A percentile compares a stretch with the other conserved stretches of the same genome.
These are phyloP conservation scores for Tetrahymena malaccensis DNA, from an alignment of 73 alveolate species.

Conservation along the genomic window DNA sequence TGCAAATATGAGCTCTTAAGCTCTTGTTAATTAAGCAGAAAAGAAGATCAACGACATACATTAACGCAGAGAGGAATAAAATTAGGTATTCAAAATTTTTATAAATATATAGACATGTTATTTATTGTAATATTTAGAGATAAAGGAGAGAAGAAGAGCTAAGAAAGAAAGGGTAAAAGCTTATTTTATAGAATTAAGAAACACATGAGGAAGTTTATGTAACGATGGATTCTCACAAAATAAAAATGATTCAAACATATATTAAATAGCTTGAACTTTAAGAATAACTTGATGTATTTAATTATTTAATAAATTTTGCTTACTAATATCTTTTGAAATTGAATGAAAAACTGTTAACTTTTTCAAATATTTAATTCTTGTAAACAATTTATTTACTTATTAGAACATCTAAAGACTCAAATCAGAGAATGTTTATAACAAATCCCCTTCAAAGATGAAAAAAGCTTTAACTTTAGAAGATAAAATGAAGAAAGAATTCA, in stretches of 20 bases:
- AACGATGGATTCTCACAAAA: neutral
- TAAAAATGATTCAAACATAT: neutral
- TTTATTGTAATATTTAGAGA: neutral
- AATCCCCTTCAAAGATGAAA: neutral
- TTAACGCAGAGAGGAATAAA: neutral
- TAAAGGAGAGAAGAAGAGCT: neutral
- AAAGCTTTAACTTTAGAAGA: neutral
- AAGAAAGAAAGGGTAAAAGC: neutral
- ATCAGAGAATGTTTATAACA: neutral
- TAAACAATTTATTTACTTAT: neutral
- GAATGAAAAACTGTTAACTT: neutral
- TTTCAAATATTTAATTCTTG: neutral
- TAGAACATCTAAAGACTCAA: neutral
- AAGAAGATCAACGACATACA: neutral
- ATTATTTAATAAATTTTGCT: neutral
- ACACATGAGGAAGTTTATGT: neutral
- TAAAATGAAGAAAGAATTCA: neutral
- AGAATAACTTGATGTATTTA: neutral
- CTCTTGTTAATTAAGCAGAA: neutral
- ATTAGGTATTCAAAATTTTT: neutral
- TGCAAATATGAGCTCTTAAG: neutral
- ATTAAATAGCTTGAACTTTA: neutral
- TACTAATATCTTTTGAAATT: neutral
- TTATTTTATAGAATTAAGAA: neutral
- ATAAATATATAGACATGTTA: neutral